These are phyloP conservation scores for Tagetes patula DNA, from an alignment of 129 eudicot genomes.

Conservation along the genomic window DNA sequence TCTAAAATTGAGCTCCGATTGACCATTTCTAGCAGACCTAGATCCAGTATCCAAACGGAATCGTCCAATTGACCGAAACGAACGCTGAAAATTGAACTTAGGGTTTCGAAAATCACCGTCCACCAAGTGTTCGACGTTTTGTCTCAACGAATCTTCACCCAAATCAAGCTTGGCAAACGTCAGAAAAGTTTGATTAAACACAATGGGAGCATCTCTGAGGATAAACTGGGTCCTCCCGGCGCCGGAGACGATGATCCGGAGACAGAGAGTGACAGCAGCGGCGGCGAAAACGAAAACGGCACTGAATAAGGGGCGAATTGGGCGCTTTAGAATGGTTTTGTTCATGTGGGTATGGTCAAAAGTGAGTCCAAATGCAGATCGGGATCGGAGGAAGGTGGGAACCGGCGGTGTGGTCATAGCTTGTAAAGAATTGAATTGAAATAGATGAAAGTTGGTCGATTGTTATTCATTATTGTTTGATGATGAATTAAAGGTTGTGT, in stretches of 20 bases:
- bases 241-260: slow-evolving; percentile 40
- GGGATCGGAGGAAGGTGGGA: slow-evolving; percentile 9
- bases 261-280: slow-evolving; percentile 45
- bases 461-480: slow-evolving; percentile 33
- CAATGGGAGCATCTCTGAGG: slow-evolving; percentile 17
- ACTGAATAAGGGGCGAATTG: slow-evolving; percentile 52
- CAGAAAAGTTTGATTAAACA: slow-evolving; percentile 54
- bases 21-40: slow-evolving; percentile 39
- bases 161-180: slow-evolving; percentile 55
- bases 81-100: slow-evolving; percentile 43
- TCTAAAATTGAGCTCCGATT: slow-evolving; percentile 47
- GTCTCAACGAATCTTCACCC: slow-evolving; percentile 48
- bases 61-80: slow-evolving; percentile 60
- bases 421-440: slow-evolving; percentile 28
- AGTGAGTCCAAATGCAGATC: not conserved
- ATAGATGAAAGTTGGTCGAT: slow-evolving; percentile 25
- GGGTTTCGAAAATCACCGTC: slow-evolving; percentile 49
- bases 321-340: slow-evolving; percentile 41
- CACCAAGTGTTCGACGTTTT: slow-evolving; percentile 63
- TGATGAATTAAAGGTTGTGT: not conserved
- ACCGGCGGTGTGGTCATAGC: slow-evolving; percentile 21
- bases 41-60: slow-evolving; percentile 43
- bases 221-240: slow-evolving; percentile 14
- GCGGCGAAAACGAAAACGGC: slow-evolving; percentile 44
- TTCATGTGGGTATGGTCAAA: slow-evolving; percentile 22